Percentiles rank a stretch among this genome's conserved stretches.
phyloP scores from a whole-genome alignment of 768 basidiomycete genomes.

The Amanita rubescens region DNA sequence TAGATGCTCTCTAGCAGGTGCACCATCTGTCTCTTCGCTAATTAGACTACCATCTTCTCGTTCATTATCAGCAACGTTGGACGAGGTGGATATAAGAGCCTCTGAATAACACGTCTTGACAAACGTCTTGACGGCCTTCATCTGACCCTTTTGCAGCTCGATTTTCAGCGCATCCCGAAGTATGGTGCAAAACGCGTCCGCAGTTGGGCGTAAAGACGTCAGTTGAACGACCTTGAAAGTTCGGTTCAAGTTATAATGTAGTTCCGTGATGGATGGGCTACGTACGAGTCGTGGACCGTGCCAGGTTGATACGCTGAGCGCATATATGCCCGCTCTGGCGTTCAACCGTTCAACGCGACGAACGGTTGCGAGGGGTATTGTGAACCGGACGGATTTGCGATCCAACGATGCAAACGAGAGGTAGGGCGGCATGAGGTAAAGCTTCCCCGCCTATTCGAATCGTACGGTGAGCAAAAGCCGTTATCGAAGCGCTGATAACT shows the following conservation, averaged over 20 bases:
- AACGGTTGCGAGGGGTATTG: constrained; percentile 86
- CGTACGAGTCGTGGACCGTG: constrained; percentile 89
- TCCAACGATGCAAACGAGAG: constrained; percentile 88
- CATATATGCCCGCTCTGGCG: constrained; percentile 90
- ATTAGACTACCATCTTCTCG: constrained; percentile 63
- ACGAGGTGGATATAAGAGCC: constrained; percentile 57
- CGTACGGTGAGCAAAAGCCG: not conserved
- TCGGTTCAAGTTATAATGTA: not conserved
- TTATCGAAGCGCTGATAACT: constrained; percentile 26
- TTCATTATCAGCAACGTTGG: constrained; percentile 54
- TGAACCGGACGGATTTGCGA: constrained; percentile 86
- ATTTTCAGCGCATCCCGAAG: constrained; percentile 85
- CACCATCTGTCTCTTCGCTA: constrained; percentile 43
- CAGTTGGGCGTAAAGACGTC: constrained; percentile 87
- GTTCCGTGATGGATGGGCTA: constrained; percentile 10
- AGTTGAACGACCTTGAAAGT: constrained; percentile 76
- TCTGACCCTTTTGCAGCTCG: constrained; percentile 83
- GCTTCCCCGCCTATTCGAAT: constrained; percentile 68
- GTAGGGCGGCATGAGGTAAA: constrained; percentile 84
- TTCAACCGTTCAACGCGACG: constrained; percentile 92
- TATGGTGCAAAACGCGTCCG: constrained; percentile 86
- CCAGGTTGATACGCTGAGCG: constrained; percentile 91
- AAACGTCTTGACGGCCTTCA: constrained; percentile 90
- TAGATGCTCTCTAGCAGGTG: constrained; percentile 37
- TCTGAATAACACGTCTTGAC: constrained; percentile 94